phyloP scores from a whole-genome alignment of 2,329 filamentous ascomycete species.

The Microdochium nivale region DNA sequence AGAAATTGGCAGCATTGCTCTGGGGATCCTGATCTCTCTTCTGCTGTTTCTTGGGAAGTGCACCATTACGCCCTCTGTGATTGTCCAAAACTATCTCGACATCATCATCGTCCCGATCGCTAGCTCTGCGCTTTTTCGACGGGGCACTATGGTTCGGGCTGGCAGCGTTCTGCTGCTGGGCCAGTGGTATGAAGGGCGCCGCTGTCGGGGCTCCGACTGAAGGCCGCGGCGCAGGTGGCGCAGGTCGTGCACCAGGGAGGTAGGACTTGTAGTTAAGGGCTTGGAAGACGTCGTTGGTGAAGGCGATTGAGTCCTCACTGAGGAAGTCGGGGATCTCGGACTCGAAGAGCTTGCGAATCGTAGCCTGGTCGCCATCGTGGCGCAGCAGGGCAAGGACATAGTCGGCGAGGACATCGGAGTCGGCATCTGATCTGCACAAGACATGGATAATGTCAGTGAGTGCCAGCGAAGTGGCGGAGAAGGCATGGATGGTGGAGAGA shows the following conservation, averaged over 20 bases:
- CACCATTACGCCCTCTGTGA: slow-evolving; percentile 8
- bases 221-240: slow-evolving; percentile 20
- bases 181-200: slow-evolving; percentile 8
- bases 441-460: slow-evolving; percentile 1
- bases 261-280: slow-evolving; percentile 56
- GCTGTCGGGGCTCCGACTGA: slow-evolving; percentile 8
- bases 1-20: slow-evolving; percentile 1
- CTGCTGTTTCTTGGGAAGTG: slow-evolving; percentile 47
- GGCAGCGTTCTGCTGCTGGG: slow-evolving; percentile 3
- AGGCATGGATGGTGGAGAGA: slow-evolving; percentile 8
- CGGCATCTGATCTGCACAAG: slow-evolving; percentile 58
- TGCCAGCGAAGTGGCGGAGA: not conserved
- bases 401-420: slow-evolving; percentile 73
- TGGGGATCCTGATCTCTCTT: not conserved
- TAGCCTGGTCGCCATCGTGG: slow-evolving; percentile 56
- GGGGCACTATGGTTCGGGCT: slow-evolving; percentile 9
- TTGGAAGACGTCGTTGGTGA: slow-evolving; percentile 64
- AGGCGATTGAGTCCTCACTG: slow-evolving; percentile 53
- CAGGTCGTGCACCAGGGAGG: slow-evolving; percentile 41
- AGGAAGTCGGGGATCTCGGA: slow-evolving; percentile 69
- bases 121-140: slow-evolving; percentile 45
- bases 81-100: slow-evolving; percentile 23
- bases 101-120: slow-evolving; percentile 39
- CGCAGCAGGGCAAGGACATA: slow-evolving; percentile 73
- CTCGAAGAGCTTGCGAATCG: slow-evolving; percentile 59